phyloP scores from a whole-genome alignment of 1,139 yeast species.

The Hyphopichia wangnamkhiaoensis region DNA sequence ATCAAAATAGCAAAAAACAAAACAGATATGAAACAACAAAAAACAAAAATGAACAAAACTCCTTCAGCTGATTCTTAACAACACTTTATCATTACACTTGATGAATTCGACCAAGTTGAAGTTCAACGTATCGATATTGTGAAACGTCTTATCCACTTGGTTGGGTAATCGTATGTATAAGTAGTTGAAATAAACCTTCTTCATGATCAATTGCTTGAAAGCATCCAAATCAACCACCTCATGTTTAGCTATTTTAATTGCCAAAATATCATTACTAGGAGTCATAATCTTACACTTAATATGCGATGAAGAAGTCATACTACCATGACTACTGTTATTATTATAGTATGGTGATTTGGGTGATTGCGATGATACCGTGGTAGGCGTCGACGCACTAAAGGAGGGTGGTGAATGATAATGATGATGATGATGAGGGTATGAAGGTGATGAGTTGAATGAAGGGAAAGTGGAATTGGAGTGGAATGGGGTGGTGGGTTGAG shows the following conservation, averaged over 20 bases:
- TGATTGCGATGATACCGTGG: background rate
- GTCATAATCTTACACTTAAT: slow-evolving; percentile 33
- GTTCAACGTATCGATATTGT: slow-evolving; percentile 27
- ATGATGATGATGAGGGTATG: too few relatives aligned
- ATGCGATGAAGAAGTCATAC: background rate
- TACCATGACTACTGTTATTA: background rate
- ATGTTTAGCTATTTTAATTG: slow-evolving; percentile 27
- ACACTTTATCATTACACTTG: slow-evolving; percentile 19
- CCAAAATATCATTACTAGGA: slow-evolving; percentile 28
- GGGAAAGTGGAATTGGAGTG: background rate
- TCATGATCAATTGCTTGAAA: slow-evolving; percentile 28
- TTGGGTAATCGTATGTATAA: slow-evolving; percentile 31
- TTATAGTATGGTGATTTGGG: background rate
- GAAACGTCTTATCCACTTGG: slow-evolving; percentile 18
- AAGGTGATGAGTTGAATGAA: background rate
- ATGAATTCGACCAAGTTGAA: slow-evolving; percentile 25
- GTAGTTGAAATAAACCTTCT: slow-evolving; percentile 27
- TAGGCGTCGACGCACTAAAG: background rate
- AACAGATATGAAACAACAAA: background rate
- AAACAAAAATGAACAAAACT: background rate
- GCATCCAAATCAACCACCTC: slow-evolving; percentile 26
- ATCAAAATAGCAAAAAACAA: background rate
- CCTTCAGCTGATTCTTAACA: slow-evolving; percentile 15
- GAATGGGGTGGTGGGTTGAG: background rate
- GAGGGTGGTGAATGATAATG: background rate